Conservation (phyloP, 1,284 basidiomycete species). For the Ustilago crameri region DNA sequence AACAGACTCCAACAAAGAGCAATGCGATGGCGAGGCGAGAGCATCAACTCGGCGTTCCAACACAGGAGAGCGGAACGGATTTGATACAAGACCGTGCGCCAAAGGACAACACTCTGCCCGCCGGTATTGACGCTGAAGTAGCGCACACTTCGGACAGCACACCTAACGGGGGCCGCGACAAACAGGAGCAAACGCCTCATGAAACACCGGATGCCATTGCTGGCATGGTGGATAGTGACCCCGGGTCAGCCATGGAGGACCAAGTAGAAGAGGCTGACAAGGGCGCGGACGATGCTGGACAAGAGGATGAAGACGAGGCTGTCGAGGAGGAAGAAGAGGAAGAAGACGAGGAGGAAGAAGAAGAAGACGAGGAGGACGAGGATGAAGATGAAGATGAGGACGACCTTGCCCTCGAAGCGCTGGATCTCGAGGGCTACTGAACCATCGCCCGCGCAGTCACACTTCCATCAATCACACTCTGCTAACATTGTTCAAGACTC, state of each 20-base stretch:
- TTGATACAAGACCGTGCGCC: background rate
- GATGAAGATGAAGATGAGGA: slow-evolving; percentile 93
- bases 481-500: too few relatives aligned
- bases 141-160: background rate
- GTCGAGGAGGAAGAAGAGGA: slow-evolving; percentile 37
- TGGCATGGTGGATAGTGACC: background rate
- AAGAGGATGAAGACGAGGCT: slow-evolving; percentile 16
- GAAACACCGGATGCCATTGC: background rate
- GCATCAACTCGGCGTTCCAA: background rate
- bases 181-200: background rate
- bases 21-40: slow-evolving; percentile 10
- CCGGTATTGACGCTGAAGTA: too few relatives aligned
- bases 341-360: slow-evolving; percentile 40
- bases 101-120: too few relatives aligned
- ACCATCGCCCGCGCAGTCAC: background rate
- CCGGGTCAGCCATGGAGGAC: background rate
- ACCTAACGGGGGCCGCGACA: background rate
- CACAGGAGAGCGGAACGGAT: background rate
- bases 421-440: slow-evolving; percentile 77
- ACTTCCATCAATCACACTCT: background rate
- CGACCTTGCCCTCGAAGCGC: slow-evolving; percentile 96
- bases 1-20: slow-evolving; percentile 42
- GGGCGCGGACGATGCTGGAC: slow-evolving; percentile 13
- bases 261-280: slow-evolving; percentile 3
- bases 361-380: slow-evolving; percentile 81